Evolutionary conservation across 2,329 filamentous ascomycete genomes (phyloP), one percentile per base, ranked within the genome.

Genomic region (Aureobasidium sp.): DNA sequence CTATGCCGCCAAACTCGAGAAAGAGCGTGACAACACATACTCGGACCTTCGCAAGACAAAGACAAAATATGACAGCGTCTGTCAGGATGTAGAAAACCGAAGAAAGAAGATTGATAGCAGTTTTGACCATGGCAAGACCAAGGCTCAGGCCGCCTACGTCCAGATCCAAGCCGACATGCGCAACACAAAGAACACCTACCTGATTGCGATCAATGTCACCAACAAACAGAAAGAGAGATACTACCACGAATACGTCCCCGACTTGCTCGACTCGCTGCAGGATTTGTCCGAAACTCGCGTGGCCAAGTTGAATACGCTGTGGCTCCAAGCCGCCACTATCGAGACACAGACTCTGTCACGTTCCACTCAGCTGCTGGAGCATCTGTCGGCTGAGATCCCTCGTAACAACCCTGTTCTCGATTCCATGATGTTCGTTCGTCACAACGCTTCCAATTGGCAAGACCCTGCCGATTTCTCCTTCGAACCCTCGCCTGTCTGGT

Each of bases 141-240:
- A 96, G 73, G 90, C 91, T 6, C 88, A 95, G 66, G 85, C 82
- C 66, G 84, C 88, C 32, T 98, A 95, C 70, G 88, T 95, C 64
- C 89, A 95, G 66, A 91, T 97, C 69, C 78, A 94, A 56, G 73
- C 84, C 56, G 93, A 98, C 62, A 97, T 97, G 93, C 88, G 93
- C 71, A 98, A 98, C 67, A 80, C 86, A 68, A 98, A 98, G 76
- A 98, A 98, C 68, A 90, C 87, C n/a, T 98, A 98, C 66, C 74
- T 98, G 57, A 95, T 98, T 64, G 80, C 83, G 57, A 95, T 98
- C 73, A 95, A 95, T 66, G 88, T 97, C 55, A 94, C 90, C 29
- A 98, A 98, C 71, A 95, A 93, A 73, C 85, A 95, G 65, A 98
- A 97, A 74, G 90, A 96, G 67, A 88, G 85, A 66, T 97, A 97